Conservation (phyloP, 257 asterid genomes). For the Coffea eugenioides region DNA sequence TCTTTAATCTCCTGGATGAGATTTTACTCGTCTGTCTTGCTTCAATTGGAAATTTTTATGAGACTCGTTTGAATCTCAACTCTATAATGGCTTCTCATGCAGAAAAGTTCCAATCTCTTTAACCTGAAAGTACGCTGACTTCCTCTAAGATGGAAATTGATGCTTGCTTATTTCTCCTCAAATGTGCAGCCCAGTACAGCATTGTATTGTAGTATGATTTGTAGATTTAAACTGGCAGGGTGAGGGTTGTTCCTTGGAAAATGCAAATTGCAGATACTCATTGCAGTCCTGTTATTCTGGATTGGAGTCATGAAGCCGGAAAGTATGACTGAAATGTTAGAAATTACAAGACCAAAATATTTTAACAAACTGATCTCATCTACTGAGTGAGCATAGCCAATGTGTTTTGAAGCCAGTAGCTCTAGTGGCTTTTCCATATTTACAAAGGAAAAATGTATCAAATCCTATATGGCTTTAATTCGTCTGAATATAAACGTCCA, state of each 20-base stretch:
- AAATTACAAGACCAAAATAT: constrained; percentile 15
- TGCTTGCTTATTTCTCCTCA: neutral
- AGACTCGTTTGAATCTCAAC: neutral
- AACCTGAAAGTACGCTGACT: neutral
- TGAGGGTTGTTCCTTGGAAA: neutral
- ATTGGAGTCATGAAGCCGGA: neutral
- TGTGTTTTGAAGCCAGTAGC: constrained; percentile 6
- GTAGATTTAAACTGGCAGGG: neutral
- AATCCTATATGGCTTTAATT: constrained; percentile 18
- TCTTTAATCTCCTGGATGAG: neutral
- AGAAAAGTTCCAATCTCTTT: neutral
- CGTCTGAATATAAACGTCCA: constrained; percentile 26
- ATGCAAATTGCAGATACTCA: neutral
- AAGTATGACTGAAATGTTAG: constrained; percentile 7
- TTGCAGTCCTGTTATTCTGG: neutral
- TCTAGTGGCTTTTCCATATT: constrained; percentile 16
- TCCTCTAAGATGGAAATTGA: neutral
- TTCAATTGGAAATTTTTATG: neutral
- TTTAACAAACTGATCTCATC: constrained; percentile 17
- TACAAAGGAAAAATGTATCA: constrained; percentile 22
- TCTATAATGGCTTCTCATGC: neutral
- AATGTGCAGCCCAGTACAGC: neutral
- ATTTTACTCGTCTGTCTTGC: neutral
- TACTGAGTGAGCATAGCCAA: constrained; percentile 11
- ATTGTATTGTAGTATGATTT: neutral